Evolutionary conservation across 148 eudicot genomes (phyloP), one percentile per base, ranked within the genome.

Genomic region (Vaccinium myrtillus): DNA sequence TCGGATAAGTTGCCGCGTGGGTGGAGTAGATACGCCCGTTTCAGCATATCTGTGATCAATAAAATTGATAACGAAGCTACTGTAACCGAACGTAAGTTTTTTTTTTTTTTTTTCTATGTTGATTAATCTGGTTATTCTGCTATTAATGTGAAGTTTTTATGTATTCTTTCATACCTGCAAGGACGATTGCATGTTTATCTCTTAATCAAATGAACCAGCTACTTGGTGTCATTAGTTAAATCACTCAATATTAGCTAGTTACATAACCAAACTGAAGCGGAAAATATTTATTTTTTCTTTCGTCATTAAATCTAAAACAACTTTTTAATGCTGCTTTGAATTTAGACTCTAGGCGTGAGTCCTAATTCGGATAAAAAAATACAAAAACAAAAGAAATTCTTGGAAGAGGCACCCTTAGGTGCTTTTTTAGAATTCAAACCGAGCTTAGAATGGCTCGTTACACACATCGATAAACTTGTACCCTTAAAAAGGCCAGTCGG

Each of bases 11-110:
- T 90, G 88, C 92, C 90, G 3, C 87, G 85, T 56, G 92, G 92
- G 65, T 90, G 92, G 92, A 90, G 88, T 83, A 85, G 92, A 81
- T 83, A 88, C 73, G 87, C 92, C 61, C 88, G 88, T 51, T 90
- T 90, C 77, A 90, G 90, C 86, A 85, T 90, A 84, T 87, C 88
- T 51, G 84, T 90, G 54, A 75, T 87, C 80, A 90, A 88, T 90
- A 30, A 88, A 85, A 25, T 82, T 23, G 85, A 88, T 75, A 75
- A 30, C 87, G 85, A 85, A 84, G 81, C 71, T 54, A 80, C 92
- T 12, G 43, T 88, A 80, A 87, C 81, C 32, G 88, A 87, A 90
- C 87, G 90, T 90, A 13, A 11, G 76, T 8, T 46, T 81, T 83
- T 21, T 4, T 43, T 32, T 16, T 65, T 23, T 53, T 21, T 12